A percentile compares a stretch with the other conserved stretches of the same genome.
These are phyloP conservation scores for Pythium utonaiense DNA, from an alignment of 352 stramenopile genomes.

Conservation along the genomic window DNA sequence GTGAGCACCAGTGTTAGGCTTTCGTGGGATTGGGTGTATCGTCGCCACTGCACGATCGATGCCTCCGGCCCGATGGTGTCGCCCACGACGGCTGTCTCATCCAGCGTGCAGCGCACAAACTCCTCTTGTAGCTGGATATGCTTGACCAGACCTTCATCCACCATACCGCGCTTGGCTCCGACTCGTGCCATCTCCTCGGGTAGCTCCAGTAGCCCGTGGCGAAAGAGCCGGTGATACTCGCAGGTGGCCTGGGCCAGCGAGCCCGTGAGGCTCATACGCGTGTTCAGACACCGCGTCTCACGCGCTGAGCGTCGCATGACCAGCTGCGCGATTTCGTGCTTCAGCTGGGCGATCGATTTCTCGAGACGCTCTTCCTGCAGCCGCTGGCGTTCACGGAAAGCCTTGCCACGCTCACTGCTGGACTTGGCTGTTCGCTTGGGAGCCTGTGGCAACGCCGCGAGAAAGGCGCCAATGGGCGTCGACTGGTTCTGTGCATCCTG, in stretches of 20 bases:
- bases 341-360: neutral
- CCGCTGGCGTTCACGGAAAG: slow-evolving; percentile 16
- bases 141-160: neutral
- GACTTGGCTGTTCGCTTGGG: slow-evolving; percentile 1
- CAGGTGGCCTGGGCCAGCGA: slow-evolving; percentile 11
- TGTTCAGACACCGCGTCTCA: slow-evolving; percentile 7
- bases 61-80: slow-evolving; percentile 2
- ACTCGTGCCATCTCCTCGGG: neutral
- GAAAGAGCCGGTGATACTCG: slow-evolving; percentile 24
- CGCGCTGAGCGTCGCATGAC: slow-evolving; percentile 3
- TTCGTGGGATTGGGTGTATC: slow-evolving; percentile 16
- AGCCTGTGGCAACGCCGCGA: slow-evolving; percentile 18
- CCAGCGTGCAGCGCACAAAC: neutral
- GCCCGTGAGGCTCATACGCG: slow-evolving; percentile 1
- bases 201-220: slow-evolving; percentile 5
- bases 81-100: neutral
- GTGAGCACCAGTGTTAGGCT: slow-evolving; percentile 9
- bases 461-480: slow-evolving; percentile 18
- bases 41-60: slow-evolving; percentile 9
- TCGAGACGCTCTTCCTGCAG: neutral
- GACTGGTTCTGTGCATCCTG: slow-evolving; percentile 5
- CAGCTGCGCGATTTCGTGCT: slow-evolving; percentile 4
- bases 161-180: neutral
- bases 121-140: neutral
- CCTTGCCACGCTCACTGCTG: slow-evolving; percentile 19